These are phyloP conservation scores for Avena atlantica DNA, from an alignment of 176 grass and related monocot genomes.

Conservation along the genomic window DNA sequence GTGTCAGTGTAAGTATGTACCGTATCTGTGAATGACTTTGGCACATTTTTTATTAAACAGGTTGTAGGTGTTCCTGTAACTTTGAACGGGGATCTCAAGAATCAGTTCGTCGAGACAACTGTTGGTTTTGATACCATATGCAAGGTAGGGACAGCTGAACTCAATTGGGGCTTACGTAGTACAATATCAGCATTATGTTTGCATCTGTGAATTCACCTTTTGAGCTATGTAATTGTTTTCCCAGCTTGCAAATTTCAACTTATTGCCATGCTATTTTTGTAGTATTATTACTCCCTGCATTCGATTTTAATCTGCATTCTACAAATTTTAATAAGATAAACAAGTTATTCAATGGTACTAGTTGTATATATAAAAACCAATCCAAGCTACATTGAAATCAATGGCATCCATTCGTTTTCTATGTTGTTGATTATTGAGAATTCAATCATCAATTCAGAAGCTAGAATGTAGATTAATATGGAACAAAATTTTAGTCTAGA, in stretches of 20 bases:
- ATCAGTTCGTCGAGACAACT: slow-evolving; percentile 96
- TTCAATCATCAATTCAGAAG: too few species aligned
- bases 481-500: too few species aligned
- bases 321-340: too few species aligned
- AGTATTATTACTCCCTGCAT: not conserved
- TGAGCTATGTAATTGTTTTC: slow-evolving; percentile 8
- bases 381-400: too few species aligned
- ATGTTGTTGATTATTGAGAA: too few species aligned
- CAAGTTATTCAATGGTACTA: too few species aligned
- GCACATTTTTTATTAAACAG: slow-evolving; percentile 49
- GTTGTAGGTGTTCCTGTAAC: slow-evolving; percentile 99
- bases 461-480: too few species aligned
- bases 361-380: too few species aligned
- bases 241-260: not conserved
- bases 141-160: slow-evolving; percentile 62
- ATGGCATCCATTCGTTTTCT: too few species aligned
- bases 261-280: slow-evolving; percentile 1
- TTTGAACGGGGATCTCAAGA: slow-evolving; percentile 98
- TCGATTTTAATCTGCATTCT: too few species aligned
- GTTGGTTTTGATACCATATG: slow-evolving; percentile 99
- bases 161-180: not conserved
- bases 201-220: not conserved
- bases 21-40: not conserved
- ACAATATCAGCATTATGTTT: not conserved
- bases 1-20: slow-evolving; percentile 4